Conservation (phyloP, 2,329 filamentous ascomycete genomes). For the Metarhizium rileyi region DNA sequence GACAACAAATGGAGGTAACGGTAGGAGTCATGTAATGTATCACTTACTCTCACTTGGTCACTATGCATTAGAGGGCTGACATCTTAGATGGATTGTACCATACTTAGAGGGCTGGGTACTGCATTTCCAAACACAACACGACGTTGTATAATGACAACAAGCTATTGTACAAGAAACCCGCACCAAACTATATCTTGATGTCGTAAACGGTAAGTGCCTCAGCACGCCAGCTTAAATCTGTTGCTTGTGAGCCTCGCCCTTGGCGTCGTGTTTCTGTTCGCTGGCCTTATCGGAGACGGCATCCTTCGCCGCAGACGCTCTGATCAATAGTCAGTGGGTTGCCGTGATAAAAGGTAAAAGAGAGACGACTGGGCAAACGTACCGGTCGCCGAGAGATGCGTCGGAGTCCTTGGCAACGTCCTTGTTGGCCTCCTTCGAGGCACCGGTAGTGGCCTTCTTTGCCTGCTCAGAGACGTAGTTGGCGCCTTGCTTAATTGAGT, state of each 20-base stretch:
- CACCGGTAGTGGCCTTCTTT: constrained; percentile 43
- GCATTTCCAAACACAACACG: no score
- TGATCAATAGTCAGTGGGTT: constrained; percentile 10
- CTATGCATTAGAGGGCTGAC: no score
- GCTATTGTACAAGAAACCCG: not conserved
- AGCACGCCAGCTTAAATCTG: constrained; percentile 20
- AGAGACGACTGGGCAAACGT: constrained; percentile 11
- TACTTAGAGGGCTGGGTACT: no score
- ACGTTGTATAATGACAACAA: not conserved
- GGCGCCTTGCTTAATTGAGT: constrained; percentile 47
- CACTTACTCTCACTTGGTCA: no score
- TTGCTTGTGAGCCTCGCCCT: constrained; percentile 32
- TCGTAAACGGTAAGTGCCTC: not conserved
- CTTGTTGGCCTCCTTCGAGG: constrained; percentile 63
- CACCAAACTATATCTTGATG: not conserved
- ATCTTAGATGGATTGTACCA: no score
- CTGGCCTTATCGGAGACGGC: constrained; percentile 35
- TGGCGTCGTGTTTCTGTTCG: constrained; percentile 29
- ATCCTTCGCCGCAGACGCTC: constrained; percentile 37
- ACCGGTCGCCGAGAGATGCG: constrained; percentile 42
- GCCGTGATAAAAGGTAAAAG: not conserved
- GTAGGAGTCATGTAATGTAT: no score
- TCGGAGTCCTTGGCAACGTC: constrained; percentile 52
- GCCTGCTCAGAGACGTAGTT: constrained; percentile 57
- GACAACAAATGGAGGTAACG: constrained; percentile 28